Evolutionary conservation across 768 basidiomycete genomes (phyloP).

Genomic region (Clathrus columnatus): DNA sequence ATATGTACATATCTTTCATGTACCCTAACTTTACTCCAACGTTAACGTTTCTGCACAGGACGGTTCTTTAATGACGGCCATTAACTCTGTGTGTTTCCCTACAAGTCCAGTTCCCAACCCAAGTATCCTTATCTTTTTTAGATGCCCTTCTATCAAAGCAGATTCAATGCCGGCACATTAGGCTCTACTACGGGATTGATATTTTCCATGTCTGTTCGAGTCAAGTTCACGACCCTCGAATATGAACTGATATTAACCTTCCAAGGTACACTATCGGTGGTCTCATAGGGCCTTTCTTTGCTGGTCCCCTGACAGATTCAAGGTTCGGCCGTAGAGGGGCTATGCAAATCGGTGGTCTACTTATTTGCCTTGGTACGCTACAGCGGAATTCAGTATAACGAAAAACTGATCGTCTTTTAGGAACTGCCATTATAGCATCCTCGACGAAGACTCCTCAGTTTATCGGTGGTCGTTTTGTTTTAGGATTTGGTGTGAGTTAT

Average conservation of each 20-base stretch:
- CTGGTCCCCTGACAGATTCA: conserved; percentile 22
- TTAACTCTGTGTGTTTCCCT: conserved; percentile 10
- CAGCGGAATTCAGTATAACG: no score
- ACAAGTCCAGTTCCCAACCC: background rate
- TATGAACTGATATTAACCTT: background rate
- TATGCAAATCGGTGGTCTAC: conserved; percentile 22
- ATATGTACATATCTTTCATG: conserved; percentile 9
- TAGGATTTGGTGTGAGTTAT: conserved; percentile 41
- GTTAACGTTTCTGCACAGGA: conserved; percentile 12
- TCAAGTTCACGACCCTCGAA: background rate
- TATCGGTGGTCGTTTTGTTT: conserved; percentile 34
- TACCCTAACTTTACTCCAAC: background rate
- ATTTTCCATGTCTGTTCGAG: conserved; percentile 18
- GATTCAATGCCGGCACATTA: conserved; percentile 16
- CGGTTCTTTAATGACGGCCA: conserved; percentile 16
- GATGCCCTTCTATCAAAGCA: conserved; percentile 18
- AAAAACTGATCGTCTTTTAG: no score
- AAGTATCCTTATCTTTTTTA: background rate
- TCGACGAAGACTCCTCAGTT: conserved; percentile 38
- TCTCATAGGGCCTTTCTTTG: conserved; percentile 23
- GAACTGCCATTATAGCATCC: conserved; percentile 38
- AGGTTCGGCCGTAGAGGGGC: conserved; percentile 23
- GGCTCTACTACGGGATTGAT: conserved; percentile 18
- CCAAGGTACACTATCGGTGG: conserved; percentile 19
- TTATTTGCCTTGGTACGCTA: conserved; percentile 11